Evolutionary conservation across 2,329 filamentous ascomycete genomes (phyloP).

Genomic region (Lachnellula willkommii): DNA sequence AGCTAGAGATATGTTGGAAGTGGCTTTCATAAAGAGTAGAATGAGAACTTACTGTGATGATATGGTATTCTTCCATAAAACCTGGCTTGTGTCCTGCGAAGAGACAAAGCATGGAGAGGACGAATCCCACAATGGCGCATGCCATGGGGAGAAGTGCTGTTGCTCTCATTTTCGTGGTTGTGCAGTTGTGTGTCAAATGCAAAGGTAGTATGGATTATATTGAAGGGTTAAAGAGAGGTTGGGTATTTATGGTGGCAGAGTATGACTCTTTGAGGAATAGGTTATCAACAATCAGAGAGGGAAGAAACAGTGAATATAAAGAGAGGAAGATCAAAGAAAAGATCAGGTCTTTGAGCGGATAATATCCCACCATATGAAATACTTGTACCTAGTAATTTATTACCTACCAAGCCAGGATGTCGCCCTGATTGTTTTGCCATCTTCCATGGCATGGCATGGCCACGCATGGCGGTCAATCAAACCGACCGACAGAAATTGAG

Average conservation of each 20-base stretch:
- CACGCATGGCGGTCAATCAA: neutral
- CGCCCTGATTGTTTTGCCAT: neutral
- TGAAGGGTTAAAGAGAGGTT: neutral
- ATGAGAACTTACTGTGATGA: constrained; percentile 45
- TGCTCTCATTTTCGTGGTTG: constrained; percentile 38
- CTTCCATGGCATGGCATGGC: too few relatives aligned
- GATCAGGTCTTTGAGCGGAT: neutral
- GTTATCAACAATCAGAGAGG: too few relatives aligned
- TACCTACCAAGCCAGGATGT: neutral
- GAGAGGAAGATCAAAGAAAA: neutral
- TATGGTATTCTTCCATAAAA: constrained; percentile 51
- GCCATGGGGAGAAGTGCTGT: constrained; percentile 45
- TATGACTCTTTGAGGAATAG: neutral
- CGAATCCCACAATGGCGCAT: constrained; percentile 48
- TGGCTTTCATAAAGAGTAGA: neutral
- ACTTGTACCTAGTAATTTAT: neutral
- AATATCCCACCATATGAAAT: neutral
- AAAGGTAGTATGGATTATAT: neutral
- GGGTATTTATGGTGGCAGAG: neutral
- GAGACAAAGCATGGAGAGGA: constrained; percentile 54
- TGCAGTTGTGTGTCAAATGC: neutral
- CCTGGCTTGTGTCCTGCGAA: constrained; percentile 53
- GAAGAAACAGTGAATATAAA: neutral
- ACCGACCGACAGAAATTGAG: neutral
- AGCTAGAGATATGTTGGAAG: constrained; percentile 34